These are phyloP conservation scores for Dictyostelium purpureum DNA, from an alignment of 78 protist species.

Conservation along the genomic window DNA sequence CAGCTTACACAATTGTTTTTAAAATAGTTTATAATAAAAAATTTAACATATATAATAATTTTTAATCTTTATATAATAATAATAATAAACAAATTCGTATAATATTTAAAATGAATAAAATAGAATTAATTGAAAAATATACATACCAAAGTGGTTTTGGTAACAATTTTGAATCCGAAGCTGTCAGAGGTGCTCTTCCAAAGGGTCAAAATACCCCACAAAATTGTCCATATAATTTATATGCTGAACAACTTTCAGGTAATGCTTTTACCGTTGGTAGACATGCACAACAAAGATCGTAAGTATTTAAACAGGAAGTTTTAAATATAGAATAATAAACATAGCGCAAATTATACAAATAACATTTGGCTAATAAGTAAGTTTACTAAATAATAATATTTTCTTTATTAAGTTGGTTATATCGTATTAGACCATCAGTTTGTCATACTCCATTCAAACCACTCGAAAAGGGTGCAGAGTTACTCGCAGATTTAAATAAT, in stretches of 20 bases:
- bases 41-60: no score
- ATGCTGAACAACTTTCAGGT: constrained; percentile 97
- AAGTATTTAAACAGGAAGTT: neutral
- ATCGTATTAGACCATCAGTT: constrained; percentile 92
- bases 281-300: constrained; percentile 82
- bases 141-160: constrained; percentile 92
- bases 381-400: no score
- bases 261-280: constrained; percentile 95
- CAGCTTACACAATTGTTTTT: no score
- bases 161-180: constrained; percentile 83
- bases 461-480: neutral
- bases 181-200: constrained; percentile 92
- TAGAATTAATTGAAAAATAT: constrained; percentile 26
- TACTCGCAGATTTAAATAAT: neutral
- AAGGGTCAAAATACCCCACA: constrained; percentile 94
- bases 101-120: neutral
- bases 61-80: no score
- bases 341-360: neutral
- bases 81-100: no score
- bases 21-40: no score
- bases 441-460: constrained; percentile 60
- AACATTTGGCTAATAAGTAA: neutral
- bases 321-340: neutral
- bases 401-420: constrained; percentile 88
- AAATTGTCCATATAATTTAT: constrained; percentile 89